Percentiles rank a stretch among this genome's conserved stretches.
Evolutionary conservation across 768 basidiomycete genomes (phyloP).

Genomic region (Pleurotus tuber-regium): DNA sequence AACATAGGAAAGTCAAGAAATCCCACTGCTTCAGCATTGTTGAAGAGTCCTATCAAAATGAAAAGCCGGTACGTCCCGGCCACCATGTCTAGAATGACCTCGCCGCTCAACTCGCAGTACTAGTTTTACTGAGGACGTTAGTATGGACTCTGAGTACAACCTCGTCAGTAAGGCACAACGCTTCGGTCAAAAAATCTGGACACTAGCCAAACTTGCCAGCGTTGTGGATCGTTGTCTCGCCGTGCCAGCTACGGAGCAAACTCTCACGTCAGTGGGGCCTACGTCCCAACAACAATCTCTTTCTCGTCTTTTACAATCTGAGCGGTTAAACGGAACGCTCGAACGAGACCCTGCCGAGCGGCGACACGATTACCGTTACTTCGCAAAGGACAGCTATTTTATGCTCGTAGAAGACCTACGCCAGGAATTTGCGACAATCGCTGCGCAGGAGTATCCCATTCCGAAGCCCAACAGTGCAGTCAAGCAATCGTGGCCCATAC

Average conservation of each 20-base stretch:
- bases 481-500: constrained; percentile 75
- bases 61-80: constrained; percentile 47
- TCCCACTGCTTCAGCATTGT: constrained; percentile 21
- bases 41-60: constrained; percentile 68
- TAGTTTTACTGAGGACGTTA: constrained; percentile 22
- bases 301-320: constrained; percentile 69
- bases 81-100: not conserved
- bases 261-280: constrained; percentile 14
- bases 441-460: constrained; percentile 75
- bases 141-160: constrained; percentile 28
- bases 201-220: constrained; percentile 62
- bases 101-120: not conserved
- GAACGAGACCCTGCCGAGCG: constrained; percentile 92
- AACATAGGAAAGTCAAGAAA: constrained; percentile 43
- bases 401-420: constrained; percentile 90
- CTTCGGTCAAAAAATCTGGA: constrained; percentile 89
- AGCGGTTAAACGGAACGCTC: constrained; percentile 80
- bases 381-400: constrained; percentile 70
- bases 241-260: constrained; percentile 27
- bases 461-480: constrained; percentile 51
- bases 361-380: constrained; percentile 87
- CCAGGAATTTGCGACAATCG: constrained; percentile 81
- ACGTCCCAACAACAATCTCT: constrained; percentile 43
- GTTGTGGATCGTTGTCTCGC: constrained; percentile 67
- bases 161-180: constrained; percentile 64